Evolutionary conservation across 2,329 filamentous ascomycete genomes (phyloP).

Genomic region (Ophiostoma sp.): DNA sequence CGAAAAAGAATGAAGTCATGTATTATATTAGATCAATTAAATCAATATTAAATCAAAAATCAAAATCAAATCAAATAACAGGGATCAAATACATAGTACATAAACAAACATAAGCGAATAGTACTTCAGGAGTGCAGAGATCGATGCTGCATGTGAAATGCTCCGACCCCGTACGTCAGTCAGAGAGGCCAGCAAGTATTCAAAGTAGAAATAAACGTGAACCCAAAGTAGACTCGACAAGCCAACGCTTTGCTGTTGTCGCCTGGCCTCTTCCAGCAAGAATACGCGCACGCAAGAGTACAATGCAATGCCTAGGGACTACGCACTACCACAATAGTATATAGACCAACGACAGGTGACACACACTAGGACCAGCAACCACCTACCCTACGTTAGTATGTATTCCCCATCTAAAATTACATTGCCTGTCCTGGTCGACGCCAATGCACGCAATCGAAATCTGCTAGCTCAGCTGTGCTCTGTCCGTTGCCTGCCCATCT

Average conservation of each 20-base stretch:
- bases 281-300: background rate
- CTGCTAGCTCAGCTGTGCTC: background rate
- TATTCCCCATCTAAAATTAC: background rate
- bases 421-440: background rate
- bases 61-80: background rate
- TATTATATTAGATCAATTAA: background rate
- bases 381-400: no score
- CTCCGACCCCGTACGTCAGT: background rate
- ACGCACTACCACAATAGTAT: no score
- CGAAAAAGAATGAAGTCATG: background rate
- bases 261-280: background rate
- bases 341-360: no score
- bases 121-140: background rate
- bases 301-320: no score
- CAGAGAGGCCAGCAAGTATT: background rate
- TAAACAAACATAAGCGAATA: background rate
- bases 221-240: no score
- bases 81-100: background rate
- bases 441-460: background rate
- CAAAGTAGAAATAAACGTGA: background rate
- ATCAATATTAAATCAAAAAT: background rate
- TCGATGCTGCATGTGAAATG: conserved; percentile 1
- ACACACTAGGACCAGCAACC: no score
- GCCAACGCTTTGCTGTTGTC: background rate
- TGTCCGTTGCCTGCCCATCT: no score